A percentile compares a stretch with the other conserved stretches of the same genome.
These are phyloP conservation scores for Aspergillus latus DNA, from an alignment of 2,329 filamentous ascomycete species.

Conservation along the genomic window DNA sequence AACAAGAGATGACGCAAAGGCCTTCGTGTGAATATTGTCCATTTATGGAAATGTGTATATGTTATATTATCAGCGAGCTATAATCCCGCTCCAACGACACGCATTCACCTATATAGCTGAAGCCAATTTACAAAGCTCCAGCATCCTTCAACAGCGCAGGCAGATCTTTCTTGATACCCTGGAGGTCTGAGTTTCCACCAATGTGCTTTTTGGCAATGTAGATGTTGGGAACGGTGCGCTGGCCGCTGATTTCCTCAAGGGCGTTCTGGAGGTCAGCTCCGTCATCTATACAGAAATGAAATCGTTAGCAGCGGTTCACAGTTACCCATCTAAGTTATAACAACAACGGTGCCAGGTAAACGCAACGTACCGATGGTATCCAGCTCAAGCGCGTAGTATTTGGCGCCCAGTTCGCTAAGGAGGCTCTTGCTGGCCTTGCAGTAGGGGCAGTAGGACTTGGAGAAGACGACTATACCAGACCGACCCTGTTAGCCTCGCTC, in stretches of 20 bases:
- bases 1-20: background rate
- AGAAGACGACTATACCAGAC: conserved; percentile 70
- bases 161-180: conserved; percentile 65
- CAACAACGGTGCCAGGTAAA: background rate
- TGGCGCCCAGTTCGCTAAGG: conserved; percentile 67
- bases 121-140: conserved; percentile 50
- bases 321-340: too few relatives aligned
- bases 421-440: conserved; percentile 77
- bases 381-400: conserved; percentile 75
- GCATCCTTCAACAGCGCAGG: conserved; percentile 63
- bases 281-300: conserved; percentile 60
- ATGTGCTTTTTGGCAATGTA: conserved; percentile 91
- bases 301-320: background rate
- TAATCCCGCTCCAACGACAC: background rate
- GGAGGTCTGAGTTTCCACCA: conserved; percentile 89
- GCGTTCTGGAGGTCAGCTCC: conserved; percentile 80
- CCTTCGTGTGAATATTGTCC: background rate
- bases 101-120: background rate
- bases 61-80: background rate
- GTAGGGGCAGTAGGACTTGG: conserved; percentile 95
- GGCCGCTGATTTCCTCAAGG: conserved; percentile 74
- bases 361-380: conserved; percentile 72
- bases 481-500: background rate
- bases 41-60: background rate
- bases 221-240: conserved; percentile 92